These are phyloP conservation scores for Sporothrix sp. DNA, from an alignment of 2,329 filamentous ascomycete species.

Conservation along the genomic window DNA sequence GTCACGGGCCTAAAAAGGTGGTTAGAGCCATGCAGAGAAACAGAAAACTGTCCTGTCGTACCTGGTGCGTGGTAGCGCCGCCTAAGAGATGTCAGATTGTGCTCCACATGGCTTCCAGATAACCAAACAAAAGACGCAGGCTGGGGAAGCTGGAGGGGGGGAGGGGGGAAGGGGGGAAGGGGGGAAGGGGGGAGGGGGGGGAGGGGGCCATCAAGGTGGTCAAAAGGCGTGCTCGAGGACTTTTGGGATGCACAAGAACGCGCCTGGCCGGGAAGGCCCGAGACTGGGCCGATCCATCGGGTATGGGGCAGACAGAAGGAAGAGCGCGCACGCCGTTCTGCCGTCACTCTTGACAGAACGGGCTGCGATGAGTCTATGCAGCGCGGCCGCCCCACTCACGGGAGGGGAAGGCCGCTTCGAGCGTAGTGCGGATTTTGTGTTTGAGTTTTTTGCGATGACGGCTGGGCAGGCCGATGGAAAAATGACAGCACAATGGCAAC, in stretches of 20 bases:
- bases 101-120: conserved; percentile 13
- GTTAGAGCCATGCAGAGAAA: conserved; percentile 19
- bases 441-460: conserved; percentile 4
- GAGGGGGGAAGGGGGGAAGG: background rate
- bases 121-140: conserved; percentile 9
- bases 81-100: conserved; percentile 39
- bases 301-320: conserved; percentile 1
- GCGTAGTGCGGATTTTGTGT: conserved; percentile 13
- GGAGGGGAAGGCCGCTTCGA: conserved; percentile 12
- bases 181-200: conserved; percentile 7
- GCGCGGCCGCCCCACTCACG: conserved; percentile 7
- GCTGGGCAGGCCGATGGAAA: background rate
- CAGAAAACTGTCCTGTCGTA: conserved; percentile 33
- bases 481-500: background rate
- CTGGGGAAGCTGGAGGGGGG: background rate
- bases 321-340: background rate
- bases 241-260: background rate
- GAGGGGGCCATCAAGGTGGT: conserved; percentile 18
- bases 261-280: conserved; percentile 13
- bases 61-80: conserved; percentile 65
- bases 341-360: conserved; percentile 11
- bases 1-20: conserved; percentile 56
- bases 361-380: conserved; percentile 12
- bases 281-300: conserved; percentile 7
- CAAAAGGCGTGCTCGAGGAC: background rate